Evolutionary conservation across 371 early-diverging fungal species (phyloP).

Genomic region (Mucor ambiguus): DNA sequence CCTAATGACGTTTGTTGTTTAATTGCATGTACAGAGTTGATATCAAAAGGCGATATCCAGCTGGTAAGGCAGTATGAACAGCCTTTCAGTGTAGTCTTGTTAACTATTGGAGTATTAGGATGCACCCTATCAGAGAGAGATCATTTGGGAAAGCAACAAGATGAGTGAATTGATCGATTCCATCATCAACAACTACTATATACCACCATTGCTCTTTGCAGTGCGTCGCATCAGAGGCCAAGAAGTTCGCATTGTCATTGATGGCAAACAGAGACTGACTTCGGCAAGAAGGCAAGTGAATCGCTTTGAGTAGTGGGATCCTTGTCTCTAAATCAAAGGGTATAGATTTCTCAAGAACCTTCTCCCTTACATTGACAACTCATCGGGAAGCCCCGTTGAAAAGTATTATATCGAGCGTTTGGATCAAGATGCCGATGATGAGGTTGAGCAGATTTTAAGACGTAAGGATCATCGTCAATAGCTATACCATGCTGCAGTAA

Average conservation of each 20-base stretch:
- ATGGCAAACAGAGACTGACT: conserved; percentile 46
- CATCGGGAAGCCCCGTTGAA: conserved; percentile 7
- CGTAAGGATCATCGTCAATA: not conserved
- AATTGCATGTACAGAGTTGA: conserved; percentile 6
- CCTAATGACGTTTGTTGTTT: not conserved
- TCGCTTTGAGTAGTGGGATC: not conserved
- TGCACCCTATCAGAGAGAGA: conserved; percentile 43
- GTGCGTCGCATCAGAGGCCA: conserved; percentile 9
- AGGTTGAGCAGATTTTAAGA: not conserved
- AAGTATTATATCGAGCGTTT: conserved; percentile 8
- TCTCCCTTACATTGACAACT: conserved; percentile 30
- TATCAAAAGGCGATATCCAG: conserved; percentile 4
- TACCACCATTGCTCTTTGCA: conserved; percentile 41
- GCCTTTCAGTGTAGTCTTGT: not conserved
- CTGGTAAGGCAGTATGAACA: not conserved
- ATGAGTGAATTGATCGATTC: conserved; percentile 44
- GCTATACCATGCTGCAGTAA: not conserved
- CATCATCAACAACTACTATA: conserved; percentile 37
- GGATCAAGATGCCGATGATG: conserved; percentile 7
- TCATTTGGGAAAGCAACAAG: conserved; percentile 33
- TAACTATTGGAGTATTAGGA: conserved; percentile 21
- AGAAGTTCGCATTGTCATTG: conserved; percentile 30
- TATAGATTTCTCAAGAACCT: conserved; percentile 43
- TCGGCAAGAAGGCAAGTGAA: conserved; percentile 29
- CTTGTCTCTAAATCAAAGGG: not conserved